Conservation (phyloP, 2,329 filamentous ascomycete species). For the Colletotrichum nymphaeae region DNA sequence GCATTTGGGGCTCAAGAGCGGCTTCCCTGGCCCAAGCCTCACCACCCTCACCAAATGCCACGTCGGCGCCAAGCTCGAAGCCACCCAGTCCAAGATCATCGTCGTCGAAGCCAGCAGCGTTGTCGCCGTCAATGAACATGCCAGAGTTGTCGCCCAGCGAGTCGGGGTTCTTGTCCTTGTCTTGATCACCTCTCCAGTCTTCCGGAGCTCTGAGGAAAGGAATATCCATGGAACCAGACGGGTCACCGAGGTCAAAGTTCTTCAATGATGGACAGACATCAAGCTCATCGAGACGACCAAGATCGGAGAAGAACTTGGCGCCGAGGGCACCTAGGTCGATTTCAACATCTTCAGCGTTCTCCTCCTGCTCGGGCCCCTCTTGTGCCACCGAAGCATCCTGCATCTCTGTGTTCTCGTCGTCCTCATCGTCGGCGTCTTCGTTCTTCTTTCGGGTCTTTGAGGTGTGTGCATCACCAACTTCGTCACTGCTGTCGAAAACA, state of each 20-base stretch:
- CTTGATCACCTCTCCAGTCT: conserved; percentile 81
- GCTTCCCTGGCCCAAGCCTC: conserved; percentile 96
- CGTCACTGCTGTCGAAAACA: conserved; percentile 98
- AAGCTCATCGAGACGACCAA: conserved; percentile 81
- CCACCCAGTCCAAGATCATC: conserved; percentile 71
- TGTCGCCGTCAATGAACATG: conserved; percentile 88
- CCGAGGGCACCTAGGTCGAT: conserved; percentile 84
- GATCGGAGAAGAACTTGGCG: conserved; percentile 86
- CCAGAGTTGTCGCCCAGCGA: conserved; percentile 77
- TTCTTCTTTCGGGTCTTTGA: conserved; percentile 52
- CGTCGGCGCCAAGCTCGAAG: conserved; percentile 77
- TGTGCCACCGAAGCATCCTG: conserved; percentile 39
- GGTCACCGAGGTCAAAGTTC: conserved; percentile 89
- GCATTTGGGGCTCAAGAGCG: conserved; percentile 86
- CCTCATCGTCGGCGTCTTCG: conserved; percentile 51
- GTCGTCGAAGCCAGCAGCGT: conserved; percentile 83
- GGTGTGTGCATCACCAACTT: conserved; percentile 67
- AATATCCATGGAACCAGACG: conserved; percentile 86
- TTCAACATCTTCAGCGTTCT: conserved; percentile 65
- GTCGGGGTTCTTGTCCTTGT: conserved; percentile 67
- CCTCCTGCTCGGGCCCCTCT: conserved; percentile 48
- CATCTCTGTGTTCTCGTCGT: conserved; percentile 51
- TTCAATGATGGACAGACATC: conserved; percentile 97
- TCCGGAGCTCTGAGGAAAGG: conserved; percentile 92
- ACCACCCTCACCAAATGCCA: conserved; percentile 94